phyloP scores from a whole-genome alignment of 2,329 filamentous ascomycete genomes.

The Trichoderma asperellum region DNA sequence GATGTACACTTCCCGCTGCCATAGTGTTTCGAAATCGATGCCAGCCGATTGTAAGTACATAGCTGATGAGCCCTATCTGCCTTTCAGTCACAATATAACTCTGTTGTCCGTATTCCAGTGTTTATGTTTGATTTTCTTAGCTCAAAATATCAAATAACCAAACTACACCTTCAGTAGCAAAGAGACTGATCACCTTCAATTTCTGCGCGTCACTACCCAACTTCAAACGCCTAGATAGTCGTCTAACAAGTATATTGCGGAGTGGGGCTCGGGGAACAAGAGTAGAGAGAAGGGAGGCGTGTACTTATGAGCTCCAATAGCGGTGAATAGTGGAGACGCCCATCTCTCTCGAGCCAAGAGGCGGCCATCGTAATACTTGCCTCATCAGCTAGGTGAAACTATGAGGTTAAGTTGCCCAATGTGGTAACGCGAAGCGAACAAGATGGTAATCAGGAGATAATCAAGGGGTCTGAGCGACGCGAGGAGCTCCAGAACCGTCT shows the following conservation, averaged over 20 bases:
- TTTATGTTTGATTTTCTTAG: neutral
- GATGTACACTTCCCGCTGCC: neutral
- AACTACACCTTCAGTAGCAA: neutral
- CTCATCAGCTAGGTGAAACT: slow-evolving; percentile 19
- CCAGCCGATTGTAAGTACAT: neutral
- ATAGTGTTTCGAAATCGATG: neutral
- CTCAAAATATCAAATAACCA: neutral
- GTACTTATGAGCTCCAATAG: neutral
- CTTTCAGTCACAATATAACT: neutral
- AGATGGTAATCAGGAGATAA: slow-evolving; percentile 26
- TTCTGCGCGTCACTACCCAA: neutral
- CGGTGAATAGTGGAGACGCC: neutral
- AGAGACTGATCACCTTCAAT: neutral
- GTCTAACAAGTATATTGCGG: neutral
- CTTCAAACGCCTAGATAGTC: neutral
- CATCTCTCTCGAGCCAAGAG: neutral
- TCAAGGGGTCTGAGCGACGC: slow-evolving; percentile 23
- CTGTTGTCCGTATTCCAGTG: neutral
- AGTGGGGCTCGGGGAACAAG: neutral
- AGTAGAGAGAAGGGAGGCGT: neutral
- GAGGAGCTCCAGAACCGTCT: slow-evolving; percentile 4
- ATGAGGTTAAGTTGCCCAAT: slow-evolving; percentile 30
- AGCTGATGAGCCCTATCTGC: neutral
- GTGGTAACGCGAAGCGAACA: slow-evolving; percentile 40
- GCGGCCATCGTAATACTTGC: slow-evolving; percentile 27